A percentile compares a stretch with the other conserved stretches of the same genome.
Evolutionary conservation across 495 filamentous ascomycete species (phyloP).

Genomic region (Elaphomyces granulatus): DNA sequence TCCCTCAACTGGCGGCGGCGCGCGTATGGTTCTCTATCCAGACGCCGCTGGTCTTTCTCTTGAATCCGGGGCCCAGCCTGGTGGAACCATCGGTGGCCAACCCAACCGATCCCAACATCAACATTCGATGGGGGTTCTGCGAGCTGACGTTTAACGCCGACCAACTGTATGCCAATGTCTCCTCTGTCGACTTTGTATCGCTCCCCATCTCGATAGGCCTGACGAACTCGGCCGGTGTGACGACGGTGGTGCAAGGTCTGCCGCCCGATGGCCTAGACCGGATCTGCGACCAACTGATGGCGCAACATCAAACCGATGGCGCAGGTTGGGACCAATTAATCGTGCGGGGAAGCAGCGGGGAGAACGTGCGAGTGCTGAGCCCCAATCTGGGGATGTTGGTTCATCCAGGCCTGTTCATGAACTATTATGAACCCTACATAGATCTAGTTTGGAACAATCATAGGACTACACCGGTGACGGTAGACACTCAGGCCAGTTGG

Average conservation of each 20-base stretch:
- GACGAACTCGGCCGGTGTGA: constrained; percentile 17
- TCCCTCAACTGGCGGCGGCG: constrained; percentile 45
- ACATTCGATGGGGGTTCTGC: constrained; percentile 32
- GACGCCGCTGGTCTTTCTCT: constrained; percentile 40
- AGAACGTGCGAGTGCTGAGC: constrained; percentile 23
- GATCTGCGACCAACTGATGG: constrained; percentile 24
- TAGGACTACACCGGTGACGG: constrained; percentile 17
- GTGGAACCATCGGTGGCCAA: constrained; percentile 37
- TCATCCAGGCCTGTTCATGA: constrained; percentile 14
- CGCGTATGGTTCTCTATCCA: constrained; percentile 48
- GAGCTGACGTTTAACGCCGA: constrained; percentile 28
- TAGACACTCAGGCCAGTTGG: constrained; percentile 24
- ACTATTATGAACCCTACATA: constrained; percentile 27
- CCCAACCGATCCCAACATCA: constrained; percentile 26
- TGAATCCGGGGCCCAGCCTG: constrained; percentile 46
- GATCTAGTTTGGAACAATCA: constrained; percentile 28
- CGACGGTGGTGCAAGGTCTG: constrained; percentile 23
- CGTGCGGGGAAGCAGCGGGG: too few relatives aligned
- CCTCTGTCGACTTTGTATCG: constrained; percentile 35
- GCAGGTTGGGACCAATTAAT: constrained; percentile 21
- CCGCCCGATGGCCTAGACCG: constrained; percentile 12
- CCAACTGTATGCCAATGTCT: constrained; percentile 29
- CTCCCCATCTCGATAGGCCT: constrained; percentile 26
- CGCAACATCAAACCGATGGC: constrained; percentile 20
- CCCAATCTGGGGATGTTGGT: constrained; percentile 20